Base-by-base conservation (phyloP, 495 filamentous ascomycete species). In the Bacidia gigantensis region DNA sequence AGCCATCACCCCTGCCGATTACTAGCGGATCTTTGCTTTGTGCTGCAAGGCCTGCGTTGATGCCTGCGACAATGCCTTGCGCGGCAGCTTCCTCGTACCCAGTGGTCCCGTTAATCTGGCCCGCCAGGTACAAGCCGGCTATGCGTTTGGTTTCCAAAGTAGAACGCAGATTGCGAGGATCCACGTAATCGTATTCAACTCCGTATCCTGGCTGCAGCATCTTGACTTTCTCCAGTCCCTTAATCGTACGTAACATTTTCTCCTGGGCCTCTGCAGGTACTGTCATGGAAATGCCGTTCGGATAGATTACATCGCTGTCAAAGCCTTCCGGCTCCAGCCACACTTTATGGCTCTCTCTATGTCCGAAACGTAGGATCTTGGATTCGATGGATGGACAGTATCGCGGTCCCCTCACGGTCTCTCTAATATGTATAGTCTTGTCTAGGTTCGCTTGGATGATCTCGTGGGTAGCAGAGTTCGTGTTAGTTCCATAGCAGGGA, bases 271-370 rank as follows among this genome's bases (percentile, higher is more conserved):
- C 83, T 18, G 78, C 85, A 0, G 92, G 92, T 9, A 98, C 78
- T 0, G 92, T 97, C 88, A 96, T 96, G 18, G 86, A 93, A 25
- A 98, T 86, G 2, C 92, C 92, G 60, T 97, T 97, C 3, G 92
- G 92, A 67, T 98, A 98, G 56, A 98, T 82, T 43, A 94, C 77
- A 56, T 94, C 80, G 64, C 79, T 92, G 54, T 89, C 75, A 62
- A 96, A 92, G 14, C 92, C 92, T 70, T 98, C 92, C 0, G 93
- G 92, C 62, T 98, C 92, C 3, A 98, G 78, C 92, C 92, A 98
- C 40, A 98, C 80, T 49, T 88, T 82, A 61, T 98, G 92, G 20
- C 69, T 72, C n/a, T 78, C 69, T 62, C 83, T 87, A 51, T 87
- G 68, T 17, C 73, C 71, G 64, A 98, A 98, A 11, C 87, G 81